Conservation (phyloP, 129 eudicot genomes). For the Centella asiatica region DNA sequence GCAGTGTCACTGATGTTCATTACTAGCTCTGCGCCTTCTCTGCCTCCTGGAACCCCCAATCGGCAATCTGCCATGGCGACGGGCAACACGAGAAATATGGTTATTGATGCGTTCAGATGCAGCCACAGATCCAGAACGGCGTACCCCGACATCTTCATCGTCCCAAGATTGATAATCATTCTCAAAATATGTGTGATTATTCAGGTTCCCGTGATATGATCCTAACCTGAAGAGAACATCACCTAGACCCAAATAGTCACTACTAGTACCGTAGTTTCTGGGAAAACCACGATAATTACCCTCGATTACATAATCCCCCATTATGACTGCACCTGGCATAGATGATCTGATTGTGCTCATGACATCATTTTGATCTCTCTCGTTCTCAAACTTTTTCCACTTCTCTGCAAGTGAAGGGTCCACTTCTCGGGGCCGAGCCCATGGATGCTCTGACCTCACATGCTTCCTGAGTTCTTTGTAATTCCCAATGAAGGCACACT, state of each 20-base stretch:
- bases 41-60: conserved; percentile 29
- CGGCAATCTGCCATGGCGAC: conserved; percentile 25
- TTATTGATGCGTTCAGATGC: conserved; percentile 7
- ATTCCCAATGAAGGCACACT: conserved; percentile 43
- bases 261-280: conserved; percentile 23
- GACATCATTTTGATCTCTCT: conserved; percentile 43
- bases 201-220: conserved; percentile 18
- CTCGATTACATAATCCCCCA: conserved; percentile 59
- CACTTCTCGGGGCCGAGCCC: conserved; percentile 50
- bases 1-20: neutral
- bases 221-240: conserved; percentile 19
- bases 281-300: conserved; percentile 17
- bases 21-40: conserved; percentile 23
- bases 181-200: conserved; percentile 17
- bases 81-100: conserved; percentile 10
- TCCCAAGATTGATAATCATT: conserved; percentile 23
- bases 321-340: conserved; percentile 46
- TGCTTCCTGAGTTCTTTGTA: conserved; percentile 45
- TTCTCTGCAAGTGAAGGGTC: conserved; percentile 57
- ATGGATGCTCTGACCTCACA: conserved; percentile 37
- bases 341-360: conserved; percentile 51
- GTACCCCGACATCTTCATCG: conserved; percentile 23
- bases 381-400: conserved; percentile 55
- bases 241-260: conserved; percentile 24
- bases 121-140: neutral